Conservation (phyloP, 139 green algal species). For the Raphidocelis subcapitata region DNA sequence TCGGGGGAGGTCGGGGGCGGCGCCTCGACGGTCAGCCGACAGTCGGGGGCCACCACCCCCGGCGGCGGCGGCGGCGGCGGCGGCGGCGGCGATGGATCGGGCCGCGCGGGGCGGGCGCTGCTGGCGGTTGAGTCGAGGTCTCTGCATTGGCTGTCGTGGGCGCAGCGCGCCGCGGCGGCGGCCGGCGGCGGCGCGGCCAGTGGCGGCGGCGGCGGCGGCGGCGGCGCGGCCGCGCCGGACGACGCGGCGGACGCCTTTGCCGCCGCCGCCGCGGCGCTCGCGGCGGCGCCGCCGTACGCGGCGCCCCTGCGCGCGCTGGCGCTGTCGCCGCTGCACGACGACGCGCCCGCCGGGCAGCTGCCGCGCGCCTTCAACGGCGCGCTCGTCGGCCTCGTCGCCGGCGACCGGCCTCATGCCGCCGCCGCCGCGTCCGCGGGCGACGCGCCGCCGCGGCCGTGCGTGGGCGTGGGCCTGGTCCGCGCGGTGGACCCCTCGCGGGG, state of each 20-base stretch:
- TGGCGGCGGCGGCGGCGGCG: constrained; percentile 3
- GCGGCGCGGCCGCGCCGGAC: no score
- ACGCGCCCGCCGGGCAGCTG: constrained; percentile 34
- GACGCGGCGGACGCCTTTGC: constrained; percentile 46
- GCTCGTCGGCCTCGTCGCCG: constrained; percentile 61
- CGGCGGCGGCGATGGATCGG: no score
- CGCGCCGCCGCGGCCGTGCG: constrained; percentile 45
- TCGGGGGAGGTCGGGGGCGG: no score
- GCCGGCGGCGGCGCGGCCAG: background rate
- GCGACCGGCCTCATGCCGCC: background rate
- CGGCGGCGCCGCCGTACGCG: constrained; percentile 41
- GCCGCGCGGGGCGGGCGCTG: no score
- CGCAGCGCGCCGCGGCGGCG: constrained; percentile 32
- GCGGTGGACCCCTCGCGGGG: constrained; percentile 44
- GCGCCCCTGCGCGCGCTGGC: constrained; percentile 35
- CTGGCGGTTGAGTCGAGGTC: constrained; percentile 39
- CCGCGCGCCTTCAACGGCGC: constrained; percentile 62
- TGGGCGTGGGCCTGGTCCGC: constrained; percentile 75
- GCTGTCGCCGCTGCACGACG: constrained; percentile 42
- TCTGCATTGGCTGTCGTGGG: constrained; percentile 68
- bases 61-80: no score
- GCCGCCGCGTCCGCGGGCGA: background rate
- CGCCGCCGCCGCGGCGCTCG: constrained; percentile 38
- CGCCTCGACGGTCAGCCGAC: no score
- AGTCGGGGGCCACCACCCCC: no score